Evolutionary conservation across 192 early-diverging fungal species (phyloP).

Genomic region (Linnemannia elongata): DNA sequence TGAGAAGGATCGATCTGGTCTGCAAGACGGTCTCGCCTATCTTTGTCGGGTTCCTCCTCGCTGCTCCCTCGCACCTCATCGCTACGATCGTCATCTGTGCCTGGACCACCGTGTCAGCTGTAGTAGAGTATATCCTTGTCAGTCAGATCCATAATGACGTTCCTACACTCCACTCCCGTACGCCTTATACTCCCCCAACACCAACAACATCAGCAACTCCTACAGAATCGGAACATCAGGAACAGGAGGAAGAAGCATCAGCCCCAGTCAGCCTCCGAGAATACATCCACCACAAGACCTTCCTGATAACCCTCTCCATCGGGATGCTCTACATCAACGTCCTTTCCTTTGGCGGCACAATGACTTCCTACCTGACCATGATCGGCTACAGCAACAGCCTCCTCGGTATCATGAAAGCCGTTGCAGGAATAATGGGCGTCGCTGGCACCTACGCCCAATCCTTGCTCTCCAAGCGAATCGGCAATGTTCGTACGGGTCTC

Average conservation of each 20-base stretch:
- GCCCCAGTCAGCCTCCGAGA: slow-evolving; percentile 6
- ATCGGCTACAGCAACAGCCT: slow-evolving; percentile 37
- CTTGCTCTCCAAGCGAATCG: slow-evolving; percentile 18
- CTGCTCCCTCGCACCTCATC: not conserved
- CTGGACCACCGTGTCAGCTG: slow-evolving; percentile 27
- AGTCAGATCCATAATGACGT: slow-evolving; percentile 34
- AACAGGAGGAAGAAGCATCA: not conserved
- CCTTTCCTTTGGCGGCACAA: slow-evolving; percentile 45
- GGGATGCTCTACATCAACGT: slow-evolving; percentile 55
- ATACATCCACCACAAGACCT: slow-evolving; percentile 39
- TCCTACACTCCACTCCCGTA: not conserved
- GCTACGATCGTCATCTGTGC: slow-evolving; percentile 10
- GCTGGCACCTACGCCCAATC: slow-evolving; percentile 29
- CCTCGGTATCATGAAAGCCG: slow-evolving; percentile 42
- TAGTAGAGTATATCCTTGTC: slow-evolving; percentile 31
- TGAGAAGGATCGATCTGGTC: slow-evolving; percentile 51
- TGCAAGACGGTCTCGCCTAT: slow-evolving; percentile 50
- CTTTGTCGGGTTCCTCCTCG: slow-evolving; percentile 25
- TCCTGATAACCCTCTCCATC: slow-evolving; percentile 22
- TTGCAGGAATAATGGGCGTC: slow-evolving; percentile 30
- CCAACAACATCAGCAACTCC: not conserved
- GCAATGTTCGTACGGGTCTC: slow-evolving; percentile 36
- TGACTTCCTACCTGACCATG: slow-evolving; percentile 42
- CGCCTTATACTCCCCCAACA: not conserved
- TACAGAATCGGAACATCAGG: not conserved